Base-by-base conservation (phyloP, 345 rosid genomes). In the Chamaenerion angustifolium region DNA sequence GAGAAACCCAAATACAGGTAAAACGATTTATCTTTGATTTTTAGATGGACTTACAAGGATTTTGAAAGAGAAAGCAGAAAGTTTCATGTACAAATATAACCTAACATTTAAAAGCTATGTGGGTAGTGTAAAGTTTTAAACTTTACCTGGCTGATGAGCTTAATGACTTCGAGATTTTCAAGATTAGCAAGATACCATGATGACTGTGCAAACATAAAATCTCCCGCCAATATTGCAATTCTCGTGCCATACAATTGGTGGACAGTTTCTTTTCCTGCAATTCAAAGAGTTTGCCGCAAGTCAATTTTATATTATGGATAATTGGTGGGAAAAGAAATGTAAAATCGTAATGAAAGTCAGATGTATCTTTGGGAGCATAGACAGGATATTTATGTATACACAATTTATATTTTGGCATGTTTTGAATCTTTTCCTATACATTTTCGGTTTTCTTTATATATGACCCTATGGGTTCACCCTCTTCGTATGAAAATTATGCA, bases 111-210 rank as follows among this genome's bases (percentile, higher is more conserved):
- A 16, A 51, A 51, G 12, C 42, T 27, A 7, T 7, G 1, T 40
- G 42, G 13, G 25, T 18, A 9, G 6, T 14, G 42, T 43, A 7
- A 31, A 9, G 12, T 51, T 43, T n/a, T 27, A 48, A 12, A 16
- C 48, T 12, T 2, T 64, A 90, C 98, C 95, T 84, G 96, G 68
- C 96, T 84, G 48, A 92, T 92, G 55, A 92, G 95, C 64, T 87
- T 92, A 70, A 87, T 92, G 68, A 87, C 95, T 71, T 87, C 80
- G 11, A 92, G 71, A 64, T 84, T 92, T 65, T 87, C 98, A 5
- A 92, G 95, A 68, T 87, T 92, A 16, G 98, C 96, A 1, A 92
- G 78, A 73, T 80, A 87, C 96, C 98, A 87, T 12, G 96, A 92
- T 3, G 98, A 84, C 70, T 92, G 98, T 71, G 94, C 96, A 73